Percentiles rank a stretch among this genome's conserved stretches.
Evolutionary conservation across 1,284 basidiomycete genomes (phyloP).

Genomic region (Tilletia setariae): DNA sequence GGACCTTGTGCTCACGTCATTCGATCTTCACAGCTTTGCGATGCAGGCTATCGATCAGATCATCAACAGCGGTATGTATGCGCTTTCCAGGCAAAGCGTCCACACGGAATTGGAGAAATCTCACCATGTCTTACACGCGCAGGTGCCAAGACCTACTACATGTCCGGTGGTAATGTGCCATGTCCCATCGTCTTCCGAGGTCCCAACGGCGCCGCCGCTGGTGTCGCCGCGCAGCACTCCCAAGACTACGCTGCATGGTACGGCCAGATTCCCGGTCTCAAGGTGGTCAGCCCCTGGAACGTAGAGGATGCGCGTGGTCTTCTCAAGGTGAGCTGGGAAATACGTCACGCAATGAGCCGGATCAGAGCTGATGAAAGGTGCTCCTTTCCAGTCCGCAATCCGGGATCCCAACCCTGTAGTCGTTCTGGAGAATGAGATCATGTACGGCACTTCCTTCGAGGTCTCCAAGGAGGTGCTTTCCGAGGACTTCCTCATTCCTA

Average conservation of each 20-base stretch:
- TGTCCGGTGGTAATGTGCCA: constrained; percentile 97
- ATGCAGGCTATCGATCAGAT: constrained; percentile 94
- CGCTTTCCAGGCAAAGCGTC: no score
- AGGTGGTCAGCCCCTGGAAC: constrained; percentile 95
- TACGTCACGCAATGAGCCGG: not conserved
- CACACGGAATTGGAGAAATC: no score
- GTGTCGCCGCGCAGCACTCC: constrained; percentile 76
- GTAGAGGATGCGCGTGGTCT: constrained; percentile 98
- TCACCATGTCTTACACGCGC: no score
- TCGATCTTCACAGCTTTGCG: not conserved
- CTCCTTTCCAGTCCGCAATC: constrained; percentile 71
- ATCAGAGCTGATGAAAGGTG: not conserved
- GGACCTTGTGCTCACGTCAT: no score
- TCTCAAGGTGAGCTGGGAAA: constrained; percentile 69
- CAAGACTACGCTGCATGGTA: constrained; percentile 70
- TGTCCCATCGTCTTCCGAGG: constrained; percentile 99
- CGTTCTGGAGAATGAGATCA: constrained; percentile 98
- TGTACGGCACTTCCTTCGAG: constrained; percentile 95
- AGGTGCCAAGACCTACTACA: constrained; percentile 95
- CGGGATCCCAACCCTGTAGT: constrained; percentile 98
- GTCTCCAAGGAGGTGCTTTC: constrained; percentile 92
- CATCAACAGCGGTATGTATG: constrained; percentile 79
- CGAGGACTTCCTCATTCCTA: constrained; percentile 84
- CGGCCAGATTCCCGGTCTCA: constrained; percentile 90
- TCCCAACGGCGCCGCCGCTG: constrained; percentile 95